Evolutionary conservation across 1,139 yeast genomes (phyloP), one percentile per base, ranked within the genome.

Genomic region (Geotrichum histeridarum): DNA sequence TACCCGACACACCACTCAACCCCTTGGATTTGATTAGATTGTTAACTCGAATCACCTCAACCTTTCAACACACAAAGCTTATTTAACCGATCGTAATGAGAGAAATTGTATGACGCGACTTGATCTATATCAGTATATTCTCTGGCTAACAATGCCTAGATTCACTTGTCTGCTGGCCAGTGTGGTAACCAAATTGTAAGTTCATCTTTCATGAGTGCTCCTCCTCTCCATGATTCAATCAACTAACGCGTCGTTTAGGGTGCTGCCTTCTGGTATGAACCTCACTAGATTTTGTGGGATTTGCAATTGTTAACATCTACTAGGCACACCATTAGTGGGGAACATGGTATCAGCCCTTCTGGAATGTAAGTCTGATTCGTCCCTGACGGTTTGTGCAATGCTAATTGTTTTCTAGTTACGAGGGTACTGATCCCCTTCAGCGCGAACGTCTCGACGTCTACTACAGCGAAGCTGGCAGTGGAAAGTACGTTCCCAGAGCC

Each of bases 181-280:
- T 88, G 96, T 83, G 96, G 96, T 83, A 88, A 88, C 80, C 96
- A 88, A 77, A 86, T 88, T 65, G 86, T 81, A 77, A 64, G 84
- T 80, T 27, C 12, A n/a, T 37, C 15, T 63, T 57, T 15, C 27
- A 22, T 5, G 15, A 32, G 14, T 35, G 15, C 35, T 14, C 4
- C n/a, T 36, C 6, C 31, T 46, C 32, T 30, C 33, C 32, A 1
- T 14, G 41, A 18, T 37, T 31, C 27, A 44, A 27, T 32, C 31
- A 50, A 32, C 37, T 15, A 37, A 48, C 39, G 37, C 18, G 27
- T 30, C 27, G 15, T 44, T 35, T 63, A 80, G 84, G 95, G 96
- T 75, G 93, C 95, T 63, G 95, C 95, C 59, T 87, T 87, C 70
- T 87, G 96, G 67, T 63, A 61, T 27, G 59, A 36, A 47, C n/a